Base-by-base conservation (phyloP, 2,329 filamentous ascomycete genomes). In the Falciphora oryzae region DNA sequence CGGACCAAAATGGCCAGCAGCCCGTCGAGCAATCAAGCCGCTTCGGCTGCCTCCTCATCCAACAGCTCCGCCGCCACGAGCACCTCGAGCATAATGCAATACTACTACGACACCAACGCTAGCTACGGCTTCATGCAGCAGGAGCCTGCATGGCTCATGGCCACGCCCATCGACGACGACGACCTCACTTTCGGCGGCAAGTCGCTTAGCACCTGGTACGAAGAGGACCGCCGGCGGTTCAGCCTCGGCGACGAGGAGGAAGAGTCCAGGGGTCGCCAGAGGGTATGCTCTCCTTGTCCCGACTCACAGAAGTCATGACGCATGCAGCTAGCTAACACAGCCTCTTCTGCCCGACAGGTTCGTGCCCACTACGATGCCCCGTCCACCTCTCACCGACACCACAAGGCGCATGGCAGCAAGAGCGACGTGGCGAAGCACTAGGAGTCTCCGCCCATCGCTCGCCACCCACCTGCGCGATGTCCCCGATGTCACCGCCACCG, bases 141-240 rank as follows among this genome's bases (percentile, higher is more conserved):
- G 28, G 62, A 63, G 29, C 62, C 53, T 13, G 31, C 74, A 59
- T 86, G 83, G 83, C 79, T 83, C 67, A 78, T 81, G 64, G 79
- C 81, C 44, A 86, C 81, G 61, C 76, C 83, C 66, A 87, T 87
- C 69, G 83, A 87, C 65, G 84, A 87, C 70, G 83, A 86, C 65
- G 84, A 87, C 68, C 76, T 87, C 53, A 85, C 80, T 72, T 87
- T 86, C 69, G 83, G 83, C 65, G 84, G 84, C 69, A 87, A 86
- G 79, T 78, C 83, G 56, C 73, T 87, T 57, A 83, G 83, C 72
- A 75, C 80, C 22, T 86, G 83, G 83, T 85, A 87, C 72, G 84
- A 87, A 74, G 84, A 87, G 75, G 83, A 85, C 67, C 78, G 82
- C 57, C 75, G 78, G 62, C 75, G 78, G 25, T 72, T 79, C 62